phyloP scores from a whole-genome alignment of 2,329 filamentous ascomycete species.

The Cladophialophora psammophila region DNA sequence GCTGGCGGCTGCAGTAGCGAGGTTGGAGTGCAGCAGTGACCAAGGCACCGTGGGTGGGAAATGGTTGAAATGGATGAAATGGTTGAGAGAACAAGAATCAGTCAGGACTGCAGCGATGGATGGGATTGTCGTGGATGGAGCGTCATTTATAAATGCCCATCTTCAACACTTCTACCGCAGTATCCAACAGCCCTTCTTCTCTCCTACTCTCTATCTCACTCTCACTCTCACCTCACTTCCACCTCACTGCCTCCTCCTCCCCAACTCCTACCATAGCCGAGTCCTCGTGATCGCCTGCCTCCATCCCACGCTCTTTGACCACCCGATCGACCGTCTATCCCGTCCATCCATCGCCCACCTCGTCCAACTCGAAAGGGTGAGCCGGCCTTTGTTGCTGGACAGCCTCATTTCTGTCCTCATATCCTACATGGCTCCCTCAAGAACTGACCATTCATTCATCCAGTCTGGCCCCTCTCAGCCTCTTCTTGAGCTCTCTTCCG shows the following conservation, averaged over 20 bases:
- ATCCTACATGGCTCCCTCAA: not conserved
- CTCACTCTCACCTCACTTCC: not conserved
- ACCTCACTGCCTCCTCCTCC: not conserved
- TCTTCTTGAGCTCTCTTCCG: not conserved
- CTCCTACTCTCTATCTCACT: not conserved
- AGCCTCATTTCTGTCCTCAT: constrained; percentile 5
- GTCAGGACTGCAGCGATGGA: not conserved
- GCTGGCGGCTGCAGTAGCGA: constrained; percentile 8
- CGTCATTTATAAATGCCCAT: not conserved
- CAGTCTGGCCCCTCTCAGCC: not conserved
- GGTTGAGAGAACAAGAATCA: not conserved
- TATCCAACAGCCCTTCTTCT: not conserved
- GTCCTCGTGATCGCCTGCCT: constrained; percentile 3
- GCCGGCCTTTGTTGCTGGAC: not conserved
- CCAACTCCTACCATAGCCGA: constrained; percentile 3
- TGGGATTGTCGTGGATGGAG: not conserved
- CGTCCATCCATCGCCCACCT: not conserved
- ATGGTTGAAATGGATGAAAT: not conserved
- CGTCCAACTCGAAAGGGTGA: not conserved
- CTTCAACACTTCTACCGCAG: not conserved
- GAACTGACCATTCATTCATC: not conserved
- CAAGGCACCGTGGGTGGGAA: constrained; percentile 5
- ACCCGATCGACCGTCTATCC: not conserved
- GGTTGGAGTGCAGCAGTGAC: constrained; percentile 4
- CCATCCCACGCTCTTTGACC: constrained; percentile 3